Evolutionary conservation across 257 asterid species (phyloP).

Genomic region (Verbena officinalis): DNA sequence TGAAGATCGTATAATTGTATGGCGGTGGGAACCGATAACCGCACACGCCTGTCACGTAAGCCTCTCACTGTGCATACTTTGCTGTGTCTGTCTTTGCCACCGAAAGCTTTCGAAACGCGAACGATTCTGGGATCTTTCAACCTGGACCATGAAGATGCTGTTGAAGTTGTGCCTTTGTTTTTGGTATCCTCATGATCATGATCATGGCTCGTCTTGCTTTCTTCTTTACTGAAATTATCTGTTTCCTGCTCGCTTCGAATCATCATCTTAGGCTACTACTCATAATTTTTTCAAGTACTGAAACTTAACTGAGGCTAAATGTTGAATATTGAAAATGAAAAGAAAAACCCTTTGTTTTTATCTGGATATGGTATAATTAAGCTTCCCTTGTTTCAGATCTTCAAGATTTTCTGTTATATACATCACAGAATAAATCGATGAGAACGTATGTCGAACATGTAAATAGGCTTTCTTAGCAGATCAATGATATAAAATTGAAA

Average conservation of each 20-base stretch:
- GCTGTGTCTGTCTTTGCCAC: slow-evolving; percentile 89
- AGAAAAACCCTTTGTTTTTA: too few relatives aligned
- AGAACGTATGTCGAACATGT: too few relatives aligned
- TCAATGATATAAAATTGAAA: too few relatives aligned
- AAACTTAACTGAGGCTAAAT: too few relatives aligned
- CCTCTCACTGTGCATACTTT: slow-evolving; percentile 83
- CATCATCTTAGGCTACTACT: slow-evolving; percentile 28
- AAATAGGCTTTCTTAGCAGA: too few relatives aligned
- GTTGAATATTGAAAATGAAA: too few relatives aligned
- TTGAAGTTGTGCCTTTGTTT: slow-evolving; percentile 25
- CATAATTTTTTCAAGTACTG: too few relatives aligned
- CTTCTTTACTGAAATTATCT: too few relatives aligned
- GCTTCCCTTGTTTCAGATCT: too few relatives aligned
- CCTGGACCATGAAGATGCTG: slow-evolving; percentile 57
- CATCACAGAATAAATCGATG: too few relatives aligned
- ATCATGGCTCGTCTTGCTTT: slow-evolving; percentile 26
- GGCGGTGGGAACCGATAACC: slow-evolving; percentile 85
- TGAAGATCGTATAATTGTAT: slow-evolving; percentile 84
- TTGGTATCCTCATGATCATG: slow-evolving; percentile 17
- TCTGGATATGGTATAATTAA: too few relatives aligned
- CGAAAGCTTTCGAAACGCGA: slow-evolving; percentile 64
- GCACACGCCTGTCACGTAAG: slow-evolving; percentile 70
- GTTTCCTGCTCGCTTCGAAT: slow-evolving; percentile 35
- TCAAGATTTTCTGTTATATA: too few relatives aligned
- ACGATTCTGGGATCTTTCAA: slow-evolving; percentile 75